These are phyloP conservation scores for Neurospora terricola DNA, from an alignment of 495 filamentous ascomycete species.

Conservation along the genomic window DNA sequence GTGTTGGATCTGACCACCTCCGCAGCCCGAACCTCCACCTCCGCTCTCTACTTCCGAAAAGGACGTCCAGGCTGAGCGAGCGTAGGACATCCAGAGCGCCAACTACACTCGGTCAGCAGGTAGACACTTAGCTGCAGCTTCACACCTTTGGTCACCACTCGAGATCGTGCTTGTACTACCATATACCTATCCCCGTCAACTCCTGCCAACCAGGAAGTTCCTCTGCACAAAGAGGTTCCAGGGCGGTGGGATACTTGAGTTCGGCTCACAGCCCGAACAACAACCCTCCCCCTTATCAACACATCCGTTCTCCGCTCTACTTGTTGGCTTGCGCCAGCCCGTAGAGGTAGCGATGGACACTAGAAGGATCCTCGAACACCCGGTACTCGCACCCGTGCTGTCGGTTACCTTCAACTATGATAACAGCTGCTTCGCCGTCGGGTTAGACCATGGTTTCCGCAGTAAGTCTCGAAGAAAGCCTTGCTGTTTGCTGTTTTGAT, in stretches of 20 bases:
- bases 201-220: not conserved
- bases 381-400: constrained; percentile 45
- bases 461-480: constrained; percentile 43
- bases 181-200: not conserved
- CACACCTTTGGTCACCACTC: not conserved
- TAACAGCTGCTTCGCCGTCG: constrained; percentile 79
- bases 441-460: constrained; percentile 76
- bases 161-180: not conserved
- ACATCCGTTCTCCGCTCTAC: not conserved
- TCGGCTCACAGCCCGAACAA: not conserved
- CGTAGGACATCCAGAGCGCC: not conserved
- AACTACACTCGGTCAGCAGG: not conserved
- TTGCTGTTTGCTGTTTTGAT: not conserved
- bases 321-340: not conserved
- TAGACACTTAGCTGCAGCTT: not conserved
- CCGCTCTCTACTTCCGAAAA: not conserved
- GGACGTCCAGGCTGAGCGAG: not conserved
- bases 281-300: not conserved
- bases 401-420: constrained; percentile 84
- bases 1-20: not conserved
- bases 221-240: not conserved
- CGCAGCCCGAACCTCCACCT: not conserved
- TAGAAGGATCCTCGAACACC: constrained; percentile 70
- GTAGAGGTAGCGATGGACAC: constrained; percentile 62
- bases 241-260: not conserved